These are phyloP conservation scores for Magnusiomyces paraingens DNA, from an alignment of 1,139 yeast species.

Conservation along the genomic window DNA sequence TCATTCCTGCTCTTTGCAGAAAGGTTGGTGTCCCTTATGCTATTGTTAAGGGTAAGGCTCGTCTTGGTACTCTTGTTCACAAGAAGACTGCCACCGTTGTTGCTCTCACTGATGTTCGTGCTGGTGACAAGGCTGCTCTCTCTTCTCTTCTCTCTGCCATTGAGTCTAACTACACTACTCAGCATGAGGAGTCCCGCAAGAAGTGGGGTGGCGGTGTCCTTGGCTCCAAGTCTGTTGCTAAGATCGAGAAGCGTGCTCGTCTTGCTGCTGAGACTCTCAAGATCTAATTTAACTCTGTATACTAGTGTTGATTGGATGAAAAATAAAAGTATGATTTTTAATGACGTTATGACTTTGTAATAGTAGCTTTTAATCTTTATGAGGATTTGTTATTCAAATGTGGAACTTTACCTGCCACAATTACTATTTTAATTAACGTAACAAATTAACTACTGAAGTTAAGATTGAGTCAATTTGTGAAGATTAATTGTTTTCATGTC, in stretches of 20 bases:
- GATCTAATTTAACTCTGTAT: constrained; percentile 1
- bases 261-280: constrained; percentile 5
- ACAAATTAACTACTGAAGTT: too few species aligned
- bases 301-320: constrained; percentile 3
- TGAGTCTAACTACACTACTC: constrained; percentile 84
- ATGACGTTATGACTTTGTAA: constrained; percentile 6
- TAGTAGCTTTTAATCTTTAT: background rate
- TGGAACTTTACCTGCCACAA: too few species aligned
- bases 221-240: constrained; percentile 87
- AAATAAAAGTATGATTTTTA: constrained; percentile 1
- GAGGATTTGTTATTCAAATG: background rate
- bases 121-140: constrained; percentile 92
- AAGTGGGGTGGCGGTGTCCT: constrained; percentile 99
- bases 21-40: constrained; percentile 99
- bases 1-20: constrained; percentile 97
- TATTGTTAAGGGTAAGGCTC: constrained; percentile 96
- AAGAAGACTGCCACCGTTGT: constrained; percentile 95
- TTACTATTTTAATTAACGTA: too few species aligned
- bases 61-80: constrained; percentile 96
- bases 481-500: too few species aligned
- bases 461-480: too few species aligned
- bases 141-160: constrained; percentile 88
- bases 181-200: constrained; percentile 91
- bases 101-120: constrained; percentile 88
- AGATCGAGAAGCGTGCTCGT: constrained; percentile 47